These are phyloP conservation scores for Mucor circinelloides DNA, from an alignment of 371 early-diverging fungal genomes.

Conservation along the genomic window DNA sequence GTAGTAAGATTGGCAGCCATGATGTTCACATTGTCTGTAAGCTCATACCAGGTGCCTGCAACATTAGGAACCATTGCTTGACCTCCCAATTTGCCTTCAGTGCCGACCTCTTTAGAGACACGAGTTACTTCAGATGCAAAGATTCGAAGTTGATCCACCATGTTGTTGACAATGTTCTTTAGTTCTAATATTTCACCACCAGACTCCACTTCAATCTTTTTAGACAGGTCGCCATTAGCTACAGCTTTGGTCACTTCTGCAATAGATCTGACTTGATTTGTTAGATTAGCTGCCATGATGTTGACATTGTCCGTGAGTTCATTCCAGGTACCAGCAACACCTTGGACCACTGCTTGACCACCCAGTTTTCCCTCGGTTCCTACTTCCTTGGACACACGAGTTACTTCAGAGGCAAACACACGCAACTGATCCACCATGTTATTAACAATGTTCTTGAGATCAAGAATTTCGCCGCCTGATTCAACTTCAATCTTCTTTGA, in stretches of 20 bases:
- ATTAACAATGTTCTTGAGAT: slow-evolving; percentile 50
- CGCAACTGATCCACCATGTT: slow-evolving; percentile 45
- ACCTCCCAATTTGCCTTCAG: no score
- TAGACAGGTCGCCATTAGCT: slow-evolving; percentile 64
- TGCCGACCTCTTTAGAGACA: no score
- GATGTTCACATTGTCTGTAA: slow-evolving; percentile 67
- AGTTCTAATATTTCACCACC: slow-evolving; percentile 57
- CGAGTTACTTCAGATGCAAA: no score
- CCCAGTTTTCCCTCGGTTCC: no score
- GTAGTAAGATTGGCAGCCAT: slow-evolving; percentile 66
- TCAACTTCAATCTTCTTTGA: slow-evolving; percentile 47
- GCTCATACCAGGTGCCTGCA: slow-evolving; percentile 64
- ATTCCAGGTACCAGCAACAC: no score
- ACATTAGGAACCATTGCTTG: no score
- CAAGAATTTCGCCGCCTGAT: slow-evolving; percentile 35
- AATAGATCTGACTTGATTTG: slow-evolving; percentile 63
- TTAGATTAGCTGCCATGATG: slow-evolving; percentile 54
- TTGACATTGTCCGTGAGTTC: slow-evolving; percentile 62
- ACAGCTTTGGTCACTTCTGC: slow-evolving; percentile 64
- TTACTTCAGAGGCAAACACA: slow-evolving; percentile 44
- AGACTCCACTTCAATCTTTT: slow-evolving; percentile 45
- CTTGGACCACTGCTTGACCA: no score
- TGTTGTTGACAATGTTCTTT: no score
- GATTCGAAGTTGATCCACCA: no score
- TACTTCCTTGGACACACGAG: no score